Evolutionary conservation across 257 asterid genomes (phyloP).

Genomic region (Scutellaria galericulata): DNA sequence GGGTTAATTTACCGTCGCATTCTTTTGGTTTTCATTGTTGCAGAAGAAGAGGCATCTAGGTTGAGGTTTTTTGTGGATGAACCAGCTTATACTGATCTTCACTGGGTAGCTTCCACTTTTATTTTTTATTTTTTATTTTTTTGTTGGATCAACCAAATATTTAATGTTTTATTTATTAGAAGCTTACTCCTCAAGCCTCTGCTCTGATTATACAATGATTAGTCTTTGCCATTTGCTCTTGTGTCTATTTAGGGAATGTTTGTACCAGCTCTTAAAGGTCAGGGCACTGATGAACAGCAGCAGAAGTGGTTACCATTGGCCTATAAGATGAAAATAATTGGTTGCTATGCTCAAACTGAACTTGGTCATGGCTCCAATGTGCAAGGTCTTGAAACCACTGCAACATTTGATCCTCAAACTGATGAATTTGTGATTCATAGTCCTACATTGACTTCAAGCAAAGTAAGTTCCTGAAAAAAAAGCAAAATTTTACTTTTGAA

Average conservation of each 20-base stretch:
- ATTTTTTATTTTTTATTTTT: background rate
- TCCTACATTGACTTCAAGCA: constrained; percentile 98
- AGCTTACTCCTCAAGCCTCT: background rate
- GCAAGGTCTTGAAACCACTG: constrained; percentile 98
- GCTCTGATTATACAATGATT: background rate
- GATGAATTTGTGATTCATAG: constrained; percentile 94
- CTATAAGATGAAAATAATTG: constrained; percentile 95
- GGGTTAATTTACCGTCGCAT: constrained; percentile 16
- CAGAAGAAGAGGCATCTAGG: constrained; percentile 87
- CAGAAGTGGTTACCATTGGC: constrained; percentile 90
- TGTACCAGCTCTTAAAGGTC: constrained; percentile 90
- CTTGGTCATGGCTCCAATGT: constrained; percentile 99
- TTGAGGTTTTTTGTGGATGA: constrained; percentile 84
- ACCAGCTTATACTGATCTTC: constrained; percentile 97
- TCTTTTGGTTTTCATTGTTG: constrained; percentile 35
- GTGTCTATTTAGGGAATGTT: constrained; percentile 83
- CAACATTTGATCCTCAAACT: constrained; percentile 88
- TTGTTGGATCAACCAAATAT: background rate
- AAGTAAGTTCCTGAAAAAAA: constrained; percentile 54
- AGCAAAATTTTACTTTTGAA: constrained; percentile 11
- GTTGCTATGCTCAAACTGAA: constrained; percentile 99
- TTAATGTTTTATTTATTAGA: background rate
- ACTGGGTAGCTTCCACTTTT: constrained; percentile 67
- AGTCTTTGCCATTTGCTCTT: constrained; percentile 30
- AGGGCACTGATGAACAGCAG: constrained; percentile 95